Percentiles rank a stretch among this genome's conserved stretches.
Evolutionary conservation across 108 stramenopile species (phyloP).

Genomic region (Stephanodiscus triporus): DNA sequence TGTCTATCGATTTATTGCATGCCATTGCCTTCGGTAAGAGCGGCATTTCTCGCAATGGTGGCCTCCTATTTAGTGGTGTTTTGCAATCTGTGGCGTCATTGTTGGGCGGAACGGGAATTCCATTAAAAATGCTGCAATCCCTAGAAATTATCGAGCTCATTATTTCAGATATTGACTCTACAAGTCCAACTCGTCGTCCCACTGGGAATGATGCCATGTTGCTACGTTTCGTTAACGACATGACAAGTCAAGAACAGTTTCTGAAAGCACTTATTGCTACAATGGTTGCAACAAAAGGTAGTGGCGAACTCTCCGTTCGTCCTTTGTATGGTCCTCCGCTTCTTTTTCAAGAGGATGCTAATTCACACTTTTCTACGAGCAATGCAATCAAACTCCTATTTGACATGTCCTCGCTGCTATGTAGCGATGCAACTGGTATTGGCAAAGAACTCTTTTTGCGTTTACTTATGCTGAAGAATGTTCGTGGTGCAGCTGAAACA

Average conservation of each 20-base stretch:
- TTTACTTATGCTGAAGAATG: slow-evolving; percentile 50
- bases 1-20: slow-evolving; percentile 65
- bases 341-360: slow-evolving; percentile 32
- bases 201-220: slow-evolving; percentile 4
- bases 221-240: slow-evolving; percentile 45
- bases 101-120: slow-evolving; percentile 12
- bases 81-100: slow-evolving; percentile 12
- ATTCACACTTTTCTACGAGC: slow-evolving; percentile 29
- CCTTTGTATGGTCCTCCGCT: slow-evolving; percentile 60
- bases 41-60: neutral
- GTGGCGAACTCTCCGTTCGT: slow-evolving; percentile 37
- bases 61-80: slow-evolving; percentile 15
- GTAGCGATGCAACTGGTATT: neutral
- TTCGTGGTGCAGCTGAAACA: slow-evolving; percentile 15
- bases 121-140: slow-evolving; percentile 23
- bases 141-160: slow-evolving; percentile 60
- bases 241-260: slow-evolving; percentile 49
- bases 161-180: slow-evolving; percentile 47
- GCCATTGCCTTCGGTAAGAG: slow-evolving; percentile 24
- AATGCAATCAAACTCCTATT: slow-evolving; percentile 61
- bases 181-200: slow-evolving; percentile 9
- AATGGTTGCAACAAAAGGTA: slow-evolving; percentile 33
- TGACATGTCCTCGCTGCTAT: slow-evolving; percentile 42
- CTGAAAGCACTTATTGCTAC: slow-evolving; percentile 57
- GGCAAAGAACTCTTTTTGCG: slow-evolving; percentile 56